Conservation (phyloP, 441 rosid species). For the Erodium texanum region DNA sequence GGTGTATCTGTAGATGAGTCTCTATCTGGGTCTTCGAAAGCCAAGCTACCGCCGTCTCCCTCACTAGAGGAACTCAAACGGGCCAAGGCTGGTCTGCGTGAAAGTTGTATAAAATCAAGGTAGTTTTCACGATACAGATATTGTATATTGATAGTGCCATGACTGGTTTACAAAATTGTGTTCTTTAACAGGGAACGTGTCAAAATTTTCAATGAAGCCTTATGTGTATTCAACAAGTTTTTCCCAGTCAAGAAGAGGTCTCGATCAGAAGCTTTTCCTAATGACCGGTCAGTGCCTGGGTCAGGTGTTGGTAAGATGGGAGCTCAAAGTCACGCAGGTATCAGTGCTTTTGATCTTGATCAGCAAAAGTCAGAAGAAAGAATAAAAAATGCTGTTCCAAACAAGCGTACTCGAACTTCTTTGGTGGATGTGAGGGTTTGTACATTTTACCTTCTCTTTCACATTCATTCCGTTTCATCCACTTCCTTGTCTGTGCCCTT, state of each 20-base stretch:
- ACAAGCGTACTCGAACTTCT: conserved; percentile 90
- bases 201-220: conserved; percentile 70
- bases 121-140: conserved; percentile 30
- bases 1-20: conserved; percentile 71
- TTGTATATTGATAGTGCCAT: conserved; percentile 15
- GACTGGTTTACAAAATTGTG: conserved; percentile 26
- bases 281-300: conserved; percentile 56
- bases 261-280: conserved; percentile 58
- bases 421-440: conserved; percentile 68
- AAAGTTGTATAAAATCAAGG: conserved; percentile 74
- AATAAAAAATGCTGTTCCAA: conserved; percentile 56
- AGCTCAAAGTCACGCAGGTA: conserved; percentile 49
- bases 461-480: background rate
- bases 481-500: too few species aligned
- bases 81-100: conserved; percentile 56
- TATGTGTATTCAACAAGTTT: conserved; percentile 70
- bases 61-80: conserved; percentile 80
- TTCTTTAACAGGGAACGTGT: conserved; percentile 68
- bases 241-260: conserved; percentile 83
- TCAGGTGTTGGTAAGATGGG: conserved; percentile 64
- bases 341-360: conserved; percentile 65
- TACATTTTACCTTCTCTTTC: conserved; percentile 16
- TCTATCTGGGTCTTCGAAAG: conserved; percentile 47
- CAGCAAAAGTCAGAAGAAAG: conserved; percentile 67
- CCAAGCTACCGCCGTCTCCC: conserved; percentile 45